A percentile compares a stretch with the other conserved stretches of the same genome.
phyloP scores from a whole-genome alignment of 495 filamentous ascomycete genomes.

The Aspergillus bertholletiae region DNA sequence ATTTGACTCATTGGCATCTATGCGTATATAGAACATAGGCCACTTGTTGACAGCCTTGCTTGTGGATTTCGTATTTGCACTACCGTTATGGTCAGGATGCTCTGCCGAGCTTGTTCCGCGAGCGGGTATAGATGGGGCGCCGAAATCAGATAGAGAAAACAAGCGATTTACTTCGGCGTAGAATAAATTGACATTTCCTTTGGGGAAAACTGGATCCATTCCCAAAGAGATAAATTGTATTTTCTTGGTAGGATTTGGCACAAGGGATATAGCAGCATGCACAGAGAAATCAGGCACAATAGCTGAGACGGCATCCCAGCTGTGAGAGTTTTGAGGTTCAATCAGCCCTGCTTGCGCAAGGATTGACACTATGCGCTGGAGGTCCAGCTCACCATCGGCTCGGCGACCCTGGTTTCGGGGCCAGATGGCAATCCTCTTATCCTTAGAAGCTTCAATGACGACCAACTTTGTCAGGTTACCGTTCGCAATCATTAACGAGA shows the following conservation, averaged over 20 bases:
- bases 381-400: constrained; percentile 16
- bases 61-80: constrained; percentile 38
- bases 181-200: constrained; percentile 58
- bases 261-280: constrained; percentile 64
- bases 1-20: constrained; percentile 35
- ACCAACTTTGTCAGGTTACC: constrained; percentile 29
- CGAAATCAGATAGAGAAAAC: constrained; percentile 78
- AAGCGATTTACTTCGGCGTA: constrained; percentile 77
- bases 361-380: constrained; percentile 45
- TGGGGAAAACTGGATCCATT: constrained; percentile 51
- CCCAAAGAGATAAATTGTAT: constrained; percentile 79
- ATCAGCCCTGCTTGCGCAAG: constrained; percentile 63
- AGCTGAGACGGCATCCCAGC: constrained; percentile 69
- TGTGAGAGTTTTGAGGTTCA: constrained; percentile 41
- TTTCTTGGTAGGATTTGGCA: constrained; percentile 65
- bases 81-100: not conserved
- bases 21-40: constrained; percentile 86
- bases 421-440: constrained; percentile 29
- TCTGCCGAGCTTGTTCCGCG: not conserved
- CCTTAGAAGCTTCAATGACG: constrained; percentile 27
- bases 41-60: constrained; percentile 73
- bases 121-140: constrained; percentile 26
- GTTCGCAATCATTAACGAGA: constrained; percentile 64
- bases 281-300: constrained; percentile 56
- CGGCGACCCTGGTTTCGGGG: not conserved